Percentiles rank a stretch among this genome's conserved stretches.
phyloP scores from a whole-genome alignment of 805 yeast genomes.

The Priceomyces haplophilus region DNA sequence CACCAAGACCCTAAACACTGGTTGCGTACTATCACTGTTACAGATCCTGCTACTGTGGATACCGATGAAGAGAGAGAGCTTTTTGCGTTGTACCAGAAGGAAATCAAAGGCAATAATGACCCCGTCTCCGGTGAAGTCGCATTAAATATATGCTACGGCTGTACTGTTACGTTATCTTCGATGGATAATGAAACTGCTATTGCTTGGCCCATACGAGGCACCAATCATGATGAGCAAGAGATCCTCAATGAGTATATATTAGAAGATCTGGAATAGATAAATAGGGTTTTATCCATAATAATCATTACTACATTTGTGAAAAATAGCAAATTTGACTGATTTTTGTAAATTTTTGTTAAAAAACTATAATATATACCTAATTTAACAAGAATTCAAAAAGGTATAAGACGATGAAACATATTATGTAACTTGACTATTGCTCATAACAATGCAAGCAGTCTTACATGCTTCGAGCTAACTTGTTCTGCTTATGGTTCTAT shows the following conservation, averaged over 20 bases:
- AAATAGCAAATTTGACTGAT: too few relatives aligned
- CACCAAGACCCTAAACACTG: conserved; percentile 60
- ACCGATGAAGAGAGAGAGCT: conserved; percentile 38
- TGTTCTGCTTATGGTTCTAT: too few relatives aligned
- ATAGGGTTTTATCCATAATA: neutral
- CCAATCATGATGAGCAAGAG: conserved; percentile 10
- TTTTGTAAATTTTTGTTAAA: too few relatives aligned
- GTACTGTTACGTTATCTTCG: conserved; percentile 59
- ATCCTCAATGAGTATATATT: conserved; percentile 50
- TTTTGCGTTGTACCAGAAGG: conserved; percentile 14
- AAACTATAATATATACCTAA: too few relatives aligned
- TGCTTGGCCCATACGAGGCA: conserved; percentile 34
- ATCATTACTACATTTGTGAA: too few relatives aligned
- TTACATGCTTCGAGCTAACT: too few relatives aligned
- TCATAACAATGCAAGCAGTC: too few relatives aligned
- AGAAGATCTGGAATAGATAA: conserved; percentile 30
- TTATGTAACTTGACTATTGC: too few relatives aligned
- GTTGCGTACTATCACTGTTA: conserved; percentile 68
- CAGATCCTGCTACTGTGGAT: conserved; percentile 47
- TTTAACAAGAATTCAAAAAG: too few relatives aligned
- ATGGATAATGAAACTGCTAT: conserved; percentile 23
- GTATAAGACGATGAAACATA: too few relatives aligned
- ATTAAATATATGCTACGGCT: conserved; percentile 69
- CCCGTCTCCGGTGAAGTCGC: conserved; percentile 8
- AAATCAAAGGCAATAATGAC: conserved; percentile 6